Evolutionary conservation across 1,284 basidiomycete genomes (phyloP).

Genomic region (Cutaneotrichosporon sp.): DNA sequence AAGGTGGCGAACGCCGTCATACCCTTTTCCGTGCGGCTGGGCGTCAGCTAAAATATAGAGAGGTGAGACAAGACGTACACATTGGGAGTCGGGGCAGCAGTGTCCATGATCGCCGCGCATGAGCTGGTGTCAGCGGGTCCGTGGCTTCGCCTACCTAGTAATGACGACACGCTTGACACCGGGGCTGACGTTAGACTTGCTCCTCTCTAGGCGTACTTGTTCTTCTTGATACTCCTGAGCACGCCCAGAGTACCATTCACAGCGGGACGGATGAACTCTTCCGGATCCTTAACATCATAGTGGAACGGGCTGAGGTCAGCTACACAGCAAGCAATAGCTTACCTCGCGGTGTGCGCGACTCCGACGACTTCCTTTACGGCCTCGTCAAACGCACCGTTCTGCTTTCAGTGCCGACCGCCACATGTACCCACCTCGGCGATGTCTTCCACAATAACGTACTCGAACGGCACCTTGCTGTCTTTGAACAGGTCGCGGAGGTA

Average conservation of each 20-base stretch:
- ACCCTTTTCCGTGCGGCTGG: slow-evolving; percentile 12
- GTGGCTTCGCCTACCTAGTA: slow-evolving; percentile 39
- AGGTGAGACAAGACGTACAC: not conserved
- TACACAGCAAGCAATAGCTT: not conserved
- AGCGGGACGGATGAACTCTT: slow-evolving; percentile 59
- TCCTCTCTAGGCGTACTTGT: slow-evolving; percentile 46
- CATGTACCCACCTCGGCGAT: slow-evolving; percentile 51
- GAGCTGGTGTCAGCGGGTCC: slow-evolving; percentile 49
- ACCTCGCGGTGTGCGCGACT: slow-evolving; percentile 47
- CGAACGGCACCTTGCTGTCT: slow-evolving; percentile 50
- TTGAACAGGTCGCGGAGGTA: slow-evolving; percentile 54
- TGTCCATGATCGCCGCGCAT: slow-evolving; percentile 53
- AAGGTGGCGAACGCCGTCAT: not conserved
- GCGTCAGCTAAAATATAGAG: not conserved
- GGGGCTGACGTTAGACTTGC: slow-evolving; percentile 28
- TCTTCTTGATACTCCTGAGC: slow-evolving; percentile 55
- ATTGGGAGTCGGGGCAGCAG: slow-evolving; percentile 14
- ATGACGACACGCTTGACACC: slow-evolving; percentile 62
- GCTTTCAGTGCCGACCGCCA: not conserved
- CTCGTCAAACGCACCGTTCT: slow-evolving; percentile 65
- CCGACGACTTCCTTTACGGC: slow-evolving; percentile 60
- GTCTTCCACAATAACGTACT: slow-evolving; percentile 55
- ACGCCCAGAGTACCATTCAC: slow-evolving; percentile 60
- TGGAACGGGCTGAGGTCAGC: slow-evolving; percentile 7
- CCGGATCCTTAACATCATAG: slow-evolving; percentile 31